Base-by-base conservation (phyloP, 1,284 basidiomycete species). In the Cutaneotrichosporon sp. region DNA sequence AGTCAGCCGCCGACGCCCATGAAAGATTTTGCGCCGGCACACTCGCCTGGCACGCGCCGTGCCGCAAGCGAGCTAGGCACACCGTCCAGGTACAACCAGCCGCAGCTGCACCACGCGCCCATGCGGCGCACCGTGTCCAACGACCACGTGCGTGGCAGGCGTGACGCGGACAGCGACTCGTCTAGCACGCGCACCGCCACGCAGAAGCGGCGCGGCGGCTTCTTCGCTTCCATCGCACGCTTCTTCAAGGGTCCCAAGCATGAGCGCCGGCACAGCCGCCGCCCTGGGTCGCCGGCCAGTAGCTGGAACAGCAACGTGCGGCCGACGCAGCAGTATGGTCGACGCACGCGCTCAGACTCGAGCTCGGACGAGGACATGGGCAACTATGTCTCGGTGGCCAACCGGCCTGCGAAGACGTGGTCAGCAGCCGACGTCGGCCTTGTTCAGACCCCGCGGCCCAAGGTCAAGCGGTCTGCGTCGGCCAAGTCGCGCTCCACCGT, bases 171-270 rank as follows among this genome's bases (percentile, higher is more conserved):
- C 2, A 70, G 70, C 1, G 68, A 70, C 41, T 60, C 64, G 4
- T 69, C 69, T 0, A 71, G 68, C 36, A 54, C 65, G 33, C 55
- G 62, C n/a, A 52, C 54, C 13, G 51, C 51, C 7, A 54, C 51
- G 4, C 49, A 56, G 22, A 64, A 60, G 58, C 70, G 70, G 58
- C 71, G 69, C 61, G 56, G 61, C 37, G 73, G 73, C 13, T 76
- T 76, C 65, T 74, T 74, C 56, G 61, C 65, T 8, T 66, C 65
- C 1, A 60, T 76, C 45, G 62, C 66, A 3, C 58, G 65, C n/a
- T 60, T 74, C 47, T 76, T 76, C 67, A 62, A 34, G 63, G 63
- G 40, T 55, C 57, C 46, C 4, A 53, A 51, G 34, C 47, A 47
- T 8, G 30, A 38, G 10, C 12, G 52, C 17, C 41, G 33, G n/a